phyloP scores from a whole-genome alignment of 148 eudicot species.

The Rheum nobile region DNA sequence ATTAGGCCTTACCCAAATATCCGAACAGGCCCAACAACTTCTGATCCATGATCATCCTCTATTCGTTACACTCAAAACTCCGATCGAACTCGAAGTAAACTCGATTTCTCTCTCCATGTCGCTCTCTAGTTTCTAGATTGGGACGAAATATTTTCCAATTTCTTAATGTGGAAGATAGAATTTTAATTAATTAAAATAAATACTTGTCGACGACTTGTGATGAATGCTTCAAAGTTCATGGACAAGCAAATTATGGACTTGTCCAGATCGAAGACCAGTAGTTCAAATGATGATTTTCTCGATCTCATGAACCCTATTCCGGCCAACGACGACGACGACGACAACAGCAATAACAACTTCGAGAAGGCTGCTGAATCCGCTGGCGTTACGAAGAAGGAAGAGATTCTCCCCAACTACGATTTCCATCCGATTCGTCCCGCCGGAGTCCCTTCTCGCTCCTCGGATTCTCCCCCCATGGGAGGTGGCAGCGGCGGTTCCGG shows the following conservation, averaged over 20 bases:
- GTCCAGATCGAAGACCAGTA: conserved; percentile 41
- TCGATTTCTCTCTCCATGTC: neutral
- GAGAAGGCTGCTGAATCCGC: neutral
- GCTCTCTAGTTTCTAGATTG: neutral
- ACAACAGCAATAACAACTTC: conserved; percentile 1
- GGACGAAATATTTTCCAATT: neutral
- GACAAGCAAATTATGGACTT: conserved; percentile 98
- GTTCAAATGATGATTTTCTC: conserved; percentile 40
- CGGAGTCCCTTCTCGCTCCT: conserved; percentile 10
- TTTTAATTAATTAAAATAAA: neutral
- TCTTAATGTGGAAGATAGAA: neutral
- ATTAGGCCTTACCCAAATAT: neutral
- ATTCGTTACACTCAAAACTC: neutral
- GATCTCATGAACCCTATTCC: conserved; percentile 56
- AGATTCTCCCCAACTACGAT: conserved; percentile 67
- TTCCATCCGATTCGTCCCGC: conserved; percentile 67
- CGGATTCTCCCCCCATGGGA: conserved; percentile 18
- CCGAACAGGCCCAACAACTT: neutral
- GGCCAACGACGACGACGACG: conserved; percentile 11
- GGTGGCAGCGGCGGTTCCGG: conserved; percentile 10
- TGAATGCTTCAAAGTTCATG: conserved; percentile 81
- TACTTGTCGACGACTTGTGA: conserved; percentile 16
- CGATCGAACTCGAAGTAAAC: neutral
- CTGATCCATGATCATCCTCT: neutral
- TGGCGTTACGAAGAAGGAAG: conserved; percentile 33